Evolutionary conservation across 2,329 filamentous ascomycete species (phyloP).

Genomic region (Cladosporium sp.): DNA sequence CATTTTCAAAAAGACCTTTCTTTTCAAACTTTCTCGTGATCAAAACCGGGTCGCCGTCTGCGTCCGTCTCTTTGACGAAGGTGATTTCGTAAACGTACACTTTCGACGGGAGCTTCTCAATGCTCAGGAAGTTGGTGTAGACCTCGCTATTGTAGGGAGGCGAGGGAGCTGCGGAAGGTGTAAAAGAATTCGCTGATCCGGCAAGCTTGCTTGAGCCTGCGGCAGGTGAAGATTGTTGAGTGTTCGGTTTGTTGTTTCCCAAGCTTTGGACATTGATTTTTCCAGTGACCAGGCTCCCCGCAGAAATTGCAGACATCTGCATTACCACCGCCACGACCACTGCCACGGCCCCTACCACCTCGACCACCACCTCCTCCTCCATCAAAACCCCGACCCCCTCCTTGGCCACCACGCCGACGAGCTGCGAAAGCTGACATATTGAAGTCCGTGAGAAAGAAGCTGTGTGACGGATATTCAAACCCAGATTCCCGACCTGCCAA

Average conservation of each 20-base stretch:
- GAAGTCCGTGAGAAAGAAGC: not conserved
- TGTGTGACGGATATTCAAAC: too few relatives aligned
- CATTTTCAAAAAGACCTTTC: not conserved
- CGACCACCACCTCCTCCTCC: not conserved
- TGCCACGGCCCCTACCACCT: not conserved
- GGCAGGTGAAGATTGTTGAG: too few relatives aligned
- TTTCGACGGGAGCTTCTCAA: not conserved
- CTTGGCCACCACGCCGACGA: not conserved
- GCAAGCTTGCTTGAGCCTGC: too few relatives aligned
- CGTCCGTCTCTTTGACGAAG: not conserved
- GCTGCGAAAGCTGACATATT: not conserved
- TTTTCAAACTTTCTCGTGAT: constrained; percentile 7
- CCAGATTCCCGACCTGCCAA: not conserved
- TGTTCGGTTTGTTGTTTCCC: too few relatives aligned
- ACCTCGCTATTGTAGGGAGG: too few relatives aligned
- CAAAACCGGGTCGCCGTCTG: not conserved
- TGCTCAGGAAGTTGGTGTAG: constrained; percentile 11
- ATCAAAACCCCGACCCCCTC: not conserved
- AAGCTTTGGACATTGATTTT: not conserved
- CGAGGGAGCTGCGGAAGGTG: too few relatives aligned
- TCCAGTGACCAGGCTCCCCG: not conserved
- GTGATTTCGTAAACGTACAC: constrained; percentile 13
- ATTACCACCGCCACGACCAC: not conserved
- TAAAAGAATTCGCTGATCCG: too few relatives aligned
- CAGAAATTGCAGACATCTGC: too few relatives aligned